These are phyloP conservation scores for Sergeia podlipaevii DNA, from an alignment of 208 protist species.

Conservation along the genomic window DNA sequence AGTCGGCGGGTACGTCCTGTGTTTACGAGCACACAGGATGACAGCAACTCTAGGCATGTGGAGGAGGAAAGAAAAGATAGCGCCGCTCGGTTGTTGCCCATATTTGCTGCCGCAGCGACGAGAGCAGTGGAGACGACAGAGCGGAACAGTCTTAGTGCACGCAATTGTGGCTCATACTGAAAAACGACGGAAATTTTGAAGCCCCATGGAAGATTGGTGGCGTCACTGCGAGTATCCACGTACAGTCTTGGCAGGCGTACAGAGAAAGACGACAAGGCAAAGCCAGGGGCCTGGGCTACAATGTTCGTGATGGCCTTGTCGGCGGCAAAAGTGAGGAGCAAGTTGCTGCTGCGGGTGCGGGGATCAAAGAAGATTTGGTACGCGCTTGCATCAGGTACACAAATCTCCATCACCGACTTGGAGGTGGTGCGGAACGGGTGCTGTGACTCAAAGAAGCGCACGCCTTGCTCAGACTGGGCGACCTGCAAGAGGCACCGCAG, in stretches of 20 bases:
- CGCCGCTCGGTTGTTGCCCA: neutral
- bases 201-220: constrained; percentile 71
- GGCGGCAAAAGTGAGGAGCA: constrained; percentile 54
- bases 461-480: constrained; percentile 39
- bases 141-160: constrained; percentile 59
- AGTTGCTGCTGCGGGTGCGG: constrained; percentile 43
- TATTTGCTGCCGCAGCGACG: neutral
- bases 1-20: constrained; percentile 71
- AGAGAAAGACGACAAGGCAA: constrained; percentile 40
- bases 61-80: constrained; percentile 23
- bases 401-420: constrained; percentile 51
- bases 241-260: constrained; percentile 59
- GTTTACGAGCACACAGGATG: constrained; percentile 34
- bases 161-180: constrained; percentile 49
- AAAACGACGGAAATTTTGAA: constrained; percentile 75
- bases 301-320: constrained; percentile 45
- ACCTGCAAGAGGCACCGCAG: constrained; percentile 40
- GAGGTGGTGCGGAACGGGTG: constrained; percentile 62
- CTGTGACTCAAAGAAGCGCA: constrained; percentile 61
- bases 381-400: constrained; percentile 30
- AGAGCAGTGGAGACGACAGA: constrained; percentile 38
- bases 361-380: constrained; percentile 76
- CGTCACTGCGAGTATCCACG: constrained; percentile 54
- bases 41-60: constrained; percentile 52
- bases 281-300: constrained; percentile 47